Evolutionary conservation across 352 stramenopile genomes (phyloP), one percentile per base, ranked within the genome.

Genomic region (Phytopythium aichiense): DNA sequence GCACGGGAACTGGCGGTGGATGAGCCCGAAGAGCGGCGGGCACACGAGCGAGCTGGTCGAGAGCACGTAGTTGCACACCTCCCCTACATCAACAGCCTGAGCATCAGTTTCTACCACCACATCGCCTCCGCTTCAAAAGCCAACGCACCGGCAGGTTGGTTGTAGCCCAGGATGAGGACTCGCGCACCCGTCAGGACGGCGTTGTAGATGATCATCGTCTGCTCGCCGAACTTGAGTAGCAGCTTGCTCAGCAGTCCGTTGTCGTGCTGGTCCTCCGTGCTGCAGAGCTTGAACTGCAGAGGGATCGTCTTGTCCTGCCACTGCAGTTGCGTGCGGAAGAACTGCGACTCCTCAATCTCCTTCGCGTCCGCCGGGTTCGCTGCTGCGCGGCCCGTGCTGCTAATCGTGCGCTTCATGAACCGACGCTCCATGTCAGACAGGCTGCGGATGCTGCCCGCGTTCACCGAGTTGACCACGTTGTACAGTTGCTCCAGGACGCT

Each of bases 51-150:
- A 81, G 52, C 84, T 95, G 53, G 81, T 91, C 3, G 85, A 76
- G n/a, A 96, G 71, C 48, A 94, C 87, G 54, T 90, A 94, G 69
- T 90, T 93, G 69, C 86, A 96, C 6, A 96, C 77, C 49, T 93
- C 82, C 1, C 87, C 77, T 81, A 48, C 0, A 1, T 43, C 16
- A 22, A n/a, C 59, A 60, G 22, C 1, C 33, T 7, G 38, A 31
- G 2, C 15, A 22, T 22, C 25, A 51, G 48, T 18, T 8, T 11
- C 30, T 28, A 52, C 4, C 20, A 13, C 4, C 33, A 31, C 37
- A 15, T 15, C 35, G 9, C 2, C 7, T 45, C 18, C 12, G 22
- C 28, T 28, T 20, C 2, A 3, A 53, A 28, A 2, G 12, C 11
- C 0, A 22, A 38, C 63, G 30, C 48, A 84, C 74, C 84, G 4